phyloP scores from a whole-genome alignment of 129 eudicot genomes.

The carrot (Daucus carota) region DH1_v3.0 NC_030385.2:13628501-13629000 shows the following conservation, averaged over 20 bases:
- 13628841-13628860: background rate
- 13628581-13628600: background rate
- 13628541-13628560: too few species aligned
- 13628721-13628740: background rate
- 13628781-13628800: background rate
- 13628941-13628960: background rate
- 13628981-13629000: background rate
- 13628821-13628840: too few species aligned
- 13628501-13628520: too few species aligned
- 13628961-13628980: background rate
- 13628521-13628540: too few species aligned
- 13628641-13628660: background rate
- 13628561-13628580: background rate
- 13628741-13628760: background rate
- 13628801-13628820: too few species aligned
- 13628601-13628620: background rate
- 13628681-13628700: background rate
- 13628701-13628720: background rate
- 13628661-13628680: background rate
- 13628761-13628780: background rate
- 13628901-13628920: background rate
- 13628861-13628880: background rate
- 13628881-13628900: too few species aligned
- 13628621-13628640: background rate
- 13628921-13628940: background rate